Evolutionary conservation across 129 eudicot species (phyloP).

Genomic region (Arctium lappa): DNA sequence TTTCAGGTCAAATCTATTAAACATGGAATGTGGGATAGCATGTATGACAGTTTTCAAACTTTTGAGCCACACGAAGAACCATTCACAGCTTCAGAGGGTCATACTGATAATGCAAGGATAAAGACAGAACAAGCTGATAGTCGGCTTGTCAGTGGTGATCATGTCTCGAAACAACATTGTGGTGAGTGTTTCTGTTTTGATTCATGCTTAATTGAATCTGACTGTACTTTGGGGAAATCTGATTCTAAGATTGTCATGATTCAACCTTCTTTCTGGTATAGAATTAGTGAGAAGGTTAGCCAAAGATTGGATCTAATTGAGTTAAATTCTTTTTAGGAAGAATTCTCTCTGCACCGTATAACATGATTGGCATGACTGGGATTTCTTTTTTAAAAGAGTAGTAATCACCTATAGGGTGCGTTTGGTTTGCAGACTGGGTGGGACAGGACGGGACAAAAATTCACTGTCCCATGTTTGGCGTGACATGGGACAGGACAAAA

Average conservation of each 20-base stretch:
- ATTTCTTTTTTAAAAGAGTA: neutral
- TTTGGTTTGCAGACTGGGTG: neutral
- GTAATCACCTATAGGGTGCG: neutral
- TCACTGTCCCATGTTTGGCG: too few species aligned
- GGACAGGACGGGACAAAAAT: too few species aligned
- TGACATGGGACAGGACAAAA: too few species aligned
- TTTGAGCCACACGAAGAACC: constrained; percentile 28
- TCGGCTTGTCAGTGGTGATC: constrained; percentile 5
- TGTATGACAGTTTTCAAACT: constrained; percentile 61
- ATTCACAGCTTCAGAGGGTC: constrained; percentile 24
- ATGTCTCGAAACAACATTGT: constrained; percentile 12
- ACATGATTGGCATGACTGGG: neutral
- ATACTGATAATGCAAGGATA: constrained; percentile 37
- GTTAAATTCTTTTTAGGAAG: neutral
- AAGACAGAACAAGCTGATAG: constrained; percentile 39
- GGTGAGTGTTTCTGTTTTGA: constrained; percentile 45
- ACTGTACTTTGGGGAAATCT: neutral
- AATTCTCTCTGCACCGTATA: neutral
- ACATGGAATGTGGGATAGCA: constrained; percentile 81
- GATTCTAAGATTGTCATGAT: neutral
- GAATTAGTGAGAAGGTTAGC: constrained; percentile 1
- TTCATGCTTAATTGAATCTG: constrained; percentile 10
- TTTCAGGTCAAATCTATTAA: constrained; percentile 71
- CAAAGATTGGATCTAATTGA: neutral
- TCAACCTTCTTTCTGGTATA: constrained; percentile 4